Base-by-base conservation (phyloP, 2,329 filamentous ascomycete genomes). In the Apiospora kogelbergensis region DNA sequence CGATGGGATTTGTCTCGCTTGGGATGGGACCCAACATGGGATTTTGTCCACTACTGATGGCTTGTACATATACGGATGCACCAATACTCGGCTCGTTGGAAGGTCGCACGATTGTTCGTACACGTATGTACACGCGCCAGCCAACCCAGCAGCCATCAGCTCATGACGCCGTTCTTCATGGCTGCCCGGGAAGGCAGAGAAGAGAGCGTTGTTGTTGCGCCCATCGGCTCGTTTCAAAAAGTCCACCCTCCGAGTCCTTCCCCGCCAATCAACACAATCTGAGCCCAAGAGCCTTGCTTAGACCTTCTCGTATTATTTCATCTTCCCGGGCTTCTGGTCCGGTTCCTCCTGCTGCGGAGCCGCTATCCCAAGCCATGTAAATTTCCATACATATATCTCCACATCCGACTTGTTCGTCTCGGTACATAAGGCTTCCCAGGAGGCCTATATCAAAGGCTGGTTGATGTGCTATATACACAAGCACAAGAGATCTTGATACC, bases 161-260 rank as follows among this genome's bases (percentile, higher is more conserved):
- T 60, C 30, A 60, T 60, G 53, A 60, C 30, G 53, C 30, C 20
- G 26, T n/a, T 60, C 30, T 57, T 17, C 17, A 33, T 11, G 10
- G 30, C n/a, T n/a, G n/a, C 17, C 53, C 53, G 53, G 53, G 30
- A 37, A 37, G 53, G 20, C n/a, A n/a, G n/a, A n/a, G n/a, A n/a
- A n/a, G n/a, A n/a, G n/a, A n/a, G n/a, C n/a, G n/a, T n/a, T 60
- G 9, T 11, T 57, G 48, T 60, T 22, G 53, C 53, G 53, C 53
- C 53, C 53, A 37, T 60, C 53, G 26, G 53, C 53, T 60, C 26
- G 53, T 60, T 60, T 60, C 53, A 60, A 60, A 60, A 60, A 60
- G 53, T 33, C 53, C 3, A 37, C 20, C 20, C 26, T 11, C 30
- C 30, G 30, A 20, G 22, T 53, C 33, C 6, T n/a, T 33, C 53